phyloP scores from a whole-genome alignment of 345 rosid species.

The Ceriops tagal region DNA sequence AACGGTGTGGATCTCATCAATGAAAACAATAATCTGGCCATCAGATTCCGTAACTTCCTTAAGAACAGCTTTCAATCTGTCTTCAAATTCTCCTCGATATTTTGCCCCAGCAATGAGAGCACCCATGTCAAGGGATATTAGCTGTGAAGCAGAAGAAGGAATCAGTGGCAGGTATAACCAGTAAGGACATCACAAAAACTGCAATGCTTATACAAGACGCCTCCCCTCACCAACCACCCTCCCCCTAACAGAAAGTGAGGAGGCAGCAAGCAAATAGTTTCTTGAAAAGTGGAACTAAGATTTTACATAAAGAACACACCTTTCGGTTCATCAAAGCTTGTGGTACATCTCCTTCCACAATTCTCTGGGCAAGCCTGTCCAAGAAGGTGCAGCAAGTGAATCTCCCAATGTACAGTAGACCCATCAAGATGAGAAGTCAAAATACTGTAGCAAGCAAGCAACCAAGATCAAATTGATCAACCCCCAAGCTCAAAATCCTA shows the following conservation, averaged over 20 bases:
- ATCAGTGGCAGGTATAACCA: background rate
- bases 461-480: background rate
- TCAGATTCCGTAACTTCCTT: slow-evolving; percentile 95
- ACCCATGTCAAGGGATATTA: slow-evolving; percentile 98
- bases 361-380: slow-evolving; percentile 96
- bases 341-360: slow-evolving; percentile 98
- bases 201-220: background rate
- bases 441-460: background rate
- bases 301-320: slow-evolving; percentile 39
- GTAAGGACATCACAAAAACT: background rate
- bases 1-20: slow-evolving; percentile 98
- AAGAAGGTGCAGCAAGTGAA: slow-evolving; percentile 13
- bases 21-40: slow-evolving; percentile 85
- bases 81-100: slow-evolving; percentile 97
- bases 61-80: slow-evolving; percentile 94
- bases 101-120: slow-evolving; percentile 98
- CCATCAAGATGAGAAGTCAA: background rate
- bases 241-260: background rate
- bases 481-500: slow-evolving; percentile 12
- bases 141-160: slow-evolving; percentile 36
- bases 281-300: background rate
- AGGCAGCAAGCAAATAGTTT: background rate
- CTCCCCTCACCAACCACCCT: background rate
- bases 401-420: background rate
- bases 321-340: slow-evolving; percentile 95